Evolutionary conservation across 352 stramenopile species (phyloP), one percentile per base, ranked within the genome.

Genomic region (Thraustochytrium striatum): DNA sequence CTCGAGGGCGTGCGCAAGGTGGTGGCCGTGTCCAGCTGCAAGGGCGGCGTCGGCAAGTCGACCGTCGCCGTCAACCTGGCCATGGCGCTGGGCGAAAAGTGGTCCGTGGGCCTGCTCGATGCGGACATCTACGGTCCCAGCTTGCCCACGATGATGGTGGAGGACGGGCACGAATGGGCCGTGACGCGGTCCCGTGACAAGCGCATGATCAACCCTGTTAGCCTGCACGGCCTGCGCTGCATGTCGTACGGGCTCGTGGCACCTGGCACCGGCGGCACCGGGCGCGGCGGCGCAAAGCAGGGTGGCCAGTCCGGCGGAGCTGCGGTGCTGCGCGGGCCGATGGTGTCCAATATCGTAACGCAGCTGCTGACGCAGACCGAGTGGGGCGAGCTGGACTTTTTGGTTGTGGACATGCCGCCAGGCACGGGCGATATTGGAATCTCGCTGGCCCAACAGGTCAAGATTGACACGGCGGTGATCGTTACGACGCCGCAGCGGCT

Each of bases 341-440:
- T 99, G 95, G 95, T 99, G 69, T 80, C 58, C 36, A 83, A 61
- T 39, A 61, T 85, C 0, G 73, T 99, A 32, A 91, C 98, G 83
- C 95, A 99, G 84, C 94, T 99, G 61, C 52, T 93, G 25, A 86
- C 81, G 7, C 89, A 95, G 3, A 99, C 96, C 0, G 89, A 97
- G 81, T 99, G 97, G 97, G 96, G 96, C n/a, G 87, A 96, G 38
- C 85, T 99, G n/a, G 97, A 99, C 86, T 99, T 98, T 84, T 84
- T 99, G 50, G 86, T 99, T 72, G 69, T 97, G 28, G 93, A 99
- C 82, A 98, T 99, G 94, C 97, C 97, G 8, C 97, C 97, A 2
- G 97, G 97, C 57, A 99, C 97, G 13, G 97, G 97, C 62, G 97
- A 99, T 81, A 98, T 99, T 81, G 95, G 98, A 73, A 92, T 99